Evolutionary conservation across 352 stramenopile species (phyloP).

Genomic region (Globisporangium perplexum): DNA sequence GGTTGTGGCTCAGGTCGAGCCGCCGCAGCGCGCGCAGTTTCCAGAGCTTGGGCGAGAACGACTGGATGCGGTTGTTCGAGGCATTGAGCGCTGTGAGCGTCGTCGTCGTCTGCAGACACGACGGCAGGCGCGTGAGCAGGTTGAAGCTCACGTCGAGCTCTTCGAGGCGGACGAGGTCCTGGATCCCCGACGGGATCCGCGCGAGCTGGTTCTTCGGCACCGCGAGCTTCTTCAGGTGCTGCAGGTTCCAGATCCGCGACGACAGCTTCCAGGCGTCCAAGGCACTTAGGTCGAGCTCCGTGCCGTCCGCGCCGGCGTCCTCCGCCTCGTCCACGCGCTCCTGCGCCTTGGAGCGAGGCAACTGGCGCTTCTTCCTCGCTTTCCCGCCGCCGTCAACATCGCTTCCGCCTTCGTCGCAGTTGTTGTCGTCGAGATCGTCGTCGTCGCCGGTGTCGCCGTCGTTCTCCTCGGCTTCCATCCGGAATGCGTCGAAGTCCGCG

Average conservation of each 20-base stretch:
- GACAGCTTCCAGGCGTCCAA: constrained; percentile 50
- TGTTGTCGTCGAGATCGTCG: constrained; percentile 4
- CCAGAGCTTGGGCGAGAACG: constrained; percentile 64
- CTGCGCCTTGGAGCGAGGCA: constrained; percentile 52
- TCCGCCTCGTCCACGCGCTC: constrained; percentile 47
- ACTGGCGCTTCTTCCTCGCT: constrained; percentile 12
- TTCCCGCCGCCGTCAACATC: not conserved
- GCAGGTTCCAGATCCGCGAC: constrained; percentile 69
- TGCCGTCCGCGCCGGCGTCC: constrained; percentile 19
- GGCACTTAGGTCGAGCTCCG: constrained; percentile 39
- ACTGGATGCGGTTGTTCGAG: constrained; percentile 47
- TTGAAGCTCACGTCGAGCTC: constrained; percentile 59
- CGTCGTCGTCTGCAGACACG: constrained; percentile 57
- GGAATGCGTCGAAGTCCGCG: constrained; percentile 11
- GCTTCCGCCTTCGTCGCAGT: constrained; percentile 13
- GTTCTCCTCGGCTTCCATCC: constrained; percentile 11
- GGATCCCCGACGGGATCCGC: constrained; percentile 63
- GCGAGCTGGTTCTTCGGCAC: constrained; percentile 45
- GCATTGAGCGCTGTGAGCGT: constrained; percentile 38
- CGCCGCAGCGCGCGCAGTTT: constrained; percentile 42
- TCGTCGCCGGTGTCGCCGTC: constrained; percentile 19
- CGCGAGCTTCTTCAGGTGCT: constrained; percentile 29
- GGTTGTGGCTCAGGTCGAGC: constrained; percentile 53
- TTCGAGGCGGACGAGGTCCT: constrained; percentile 54
- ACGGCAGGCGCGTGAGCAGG: constrained; percentile 45